Evolutionary conservation across 225 moss, liverwort and hornwort species (phyloP).

Genomic region (Sphagnum tenellum): DNA sequence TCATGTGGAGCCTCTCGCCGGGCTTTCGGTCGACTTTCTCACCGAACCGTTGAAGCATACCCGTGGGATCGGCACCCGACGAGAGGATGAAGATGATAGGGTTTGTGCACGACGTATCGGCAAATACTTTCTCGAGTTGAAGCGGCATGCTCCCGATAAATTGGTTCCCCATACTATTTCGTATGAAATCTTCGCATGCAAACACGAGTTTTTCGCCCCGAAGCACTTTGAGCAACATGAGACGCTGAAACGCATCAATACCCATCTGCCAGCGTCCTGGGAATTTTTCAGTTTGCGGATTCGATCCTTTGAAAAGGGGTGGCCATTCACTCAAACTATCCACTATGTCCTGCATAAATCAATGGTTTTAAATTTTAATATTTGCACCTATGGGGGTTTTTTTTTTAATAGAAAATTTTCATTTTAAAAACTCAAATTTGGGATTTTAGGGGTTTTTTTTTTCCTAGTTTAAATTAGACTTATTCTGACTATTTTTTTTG

Average conservation of each 20-base stretch:
- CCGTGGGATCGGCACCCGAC: conserved; percentile 66
- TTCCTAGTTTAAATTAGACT: too few species aligned
- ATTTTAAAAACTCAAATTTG: too few species aligned
- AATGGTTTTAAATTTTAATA: neutral
- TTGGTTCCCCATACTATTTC: conserved; percentile 51
- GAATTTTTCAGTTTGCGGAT: conserved; percentile 43
- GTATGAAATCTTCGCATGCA: conserved; percentile 56
- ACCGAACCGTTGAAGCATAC: conserved; percentile 79
- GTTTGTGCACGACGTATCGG: conserved; percentile 65
- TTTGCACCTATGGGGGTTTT: neutral
- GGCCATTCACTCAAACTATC: conserved; percentile 35
- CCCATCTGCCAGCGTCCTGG: conserved; percentile 32
- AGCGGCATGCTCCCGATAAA: conserved; percentile 71
- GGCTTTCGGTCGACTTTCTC: conserved; percentile 65
- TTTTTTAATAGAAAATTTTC: too few species aligned
- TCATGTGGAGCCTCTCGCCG: conserved; percentile 79
- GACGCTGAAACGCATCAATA: conserved; percentile 52
- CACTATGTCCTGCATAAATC: conserved; percentile 20
- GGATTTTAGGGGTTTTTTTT: too few species aligned
- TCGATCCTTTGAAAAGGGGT: conserved; percentile 19
- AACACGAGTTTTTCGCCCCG: conserved; percentile 73
- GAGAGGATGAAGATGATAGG: conserved; percentile 83
- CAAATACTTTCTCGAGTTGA: conserved; percentile 59
- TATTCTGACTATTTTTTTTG: too few species aligned
- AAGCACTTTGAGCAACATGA: conserved; percentile 50